Evolutionary conservation across 441 rosid genomes (phyloP).

Genomic region (Euphorbia schlechtendalii): DNA sequence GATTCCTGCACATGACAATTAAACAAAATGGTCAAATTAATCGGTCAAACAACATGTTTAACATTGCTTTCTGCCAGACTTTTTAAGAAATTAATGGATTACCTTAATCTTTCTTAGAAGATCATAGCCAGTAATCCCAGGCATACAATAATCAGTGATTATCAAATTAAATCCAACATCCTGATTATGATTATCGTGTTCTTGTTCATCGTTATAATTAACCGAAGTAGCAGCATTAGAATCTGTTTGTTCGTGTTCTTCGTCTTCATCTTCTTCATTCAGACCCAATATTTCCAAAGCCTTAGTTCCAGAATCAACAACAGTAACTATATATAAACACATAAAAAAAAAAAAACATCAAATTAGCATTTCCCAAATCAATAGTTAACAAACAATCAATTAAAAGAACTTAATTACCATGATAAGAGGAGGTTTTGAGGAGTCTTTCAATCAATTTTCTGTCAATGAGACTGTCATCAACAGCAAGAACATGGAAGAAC

Average conservation of each 20-base stretch:
- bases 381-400: not conserved
- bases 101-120: conserved; percentile 76
- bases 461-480: conserved; percentile 58
- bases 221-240: conserved; percentile 27
- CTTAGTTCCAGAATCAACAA: conserved; percentile 81
- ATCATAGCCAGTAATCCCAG: conserved; percentile 90
- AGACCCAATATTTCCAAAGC: conserved; percentile 79
- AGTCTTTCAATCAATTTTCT: conserved; percentile 60
- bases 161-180: conserved; percentile 54
- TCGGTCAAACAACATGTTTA: too few species aligned
- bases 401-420: conserved; percentile 27
- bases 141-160: conserved; percentile 90
- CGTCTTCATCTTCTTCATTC: conserved; percentile 21
- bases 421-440: conserved; percentile 62
- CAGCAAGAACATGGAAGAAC: conserved; percentile 61
- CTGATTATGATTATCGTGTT: conserved; percentile 17
- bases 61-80: too few species aligned
- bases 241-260: conserved; percentile 10
- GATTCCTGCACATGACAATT: conserved; percentile 41
- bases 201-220: not conserved
- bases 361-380: too few species aligned
- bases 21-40: not conserved
- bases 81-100: too few species aligned
- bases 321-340: conserved; percentile 64
- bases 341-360: not conserved